Evolutionary conservation across 2,329 filamentous ascomycete species (phyloP).

Genomic region (Aspergillus ustus): DNA sequence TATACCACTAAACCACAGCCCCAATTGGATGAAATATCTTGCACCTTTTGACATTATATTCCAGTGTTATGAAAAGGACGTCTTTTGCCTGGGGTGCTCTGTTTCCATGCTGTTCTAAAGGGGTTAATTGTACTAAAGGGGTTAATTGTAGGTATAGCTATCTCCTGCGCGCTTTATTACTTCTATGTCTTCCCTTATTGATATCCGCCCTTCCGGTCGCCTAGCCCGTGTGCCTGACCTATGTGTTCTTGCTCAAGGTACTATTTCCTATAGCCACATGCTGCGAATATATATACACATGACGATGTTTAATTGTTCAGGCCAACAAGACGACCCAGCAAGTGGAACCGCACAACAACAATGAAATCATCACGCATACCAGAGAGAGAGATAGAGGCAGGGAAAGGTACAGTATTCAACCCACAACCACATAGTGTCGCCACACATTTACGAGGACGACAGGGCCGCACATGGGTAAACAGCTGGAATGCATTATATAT

Average conservation of each 20-base stretch:
- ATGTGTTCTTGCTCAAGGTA: too few species aligned
- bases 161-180: too few species aligned
- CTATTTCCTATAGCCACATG: too few species aligned
- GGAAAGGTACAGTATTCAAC: not conserved
- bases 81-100: not conserved
- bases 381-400: not conserved
- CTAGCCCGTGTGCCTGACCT: too few species aligned
- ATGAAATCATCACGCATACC: not conserved
- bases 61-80: too few species aligned
- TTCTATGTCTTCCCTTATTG: too few species aligned
- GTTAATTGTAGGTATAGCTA: too few species aligned
- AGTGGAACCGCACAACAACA: too few species aligned
- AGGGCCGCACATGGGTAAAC: not conserved
- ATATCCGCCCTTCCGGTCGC: too few species aligned
- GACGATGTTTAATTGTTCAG: too few species aligned
- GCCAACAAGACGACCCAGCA: too few species aligned
- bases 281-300: too few species aligned
- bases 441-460: not conserved
- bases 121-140: not conserved
- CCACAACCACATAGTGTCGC: not conserved
- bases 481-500: not conserved
- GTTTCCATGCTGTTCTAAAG: not conserved
- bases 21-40: not conserved
- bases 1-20: slow-evolving; percentile 12
- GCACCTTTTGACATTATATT: not conserved